These are phyloP conservation scores for Yamadazyma trypodendri DNA, from an alignment of 1,139 yeast genomes.

Conservation along the genomic window DNA sequence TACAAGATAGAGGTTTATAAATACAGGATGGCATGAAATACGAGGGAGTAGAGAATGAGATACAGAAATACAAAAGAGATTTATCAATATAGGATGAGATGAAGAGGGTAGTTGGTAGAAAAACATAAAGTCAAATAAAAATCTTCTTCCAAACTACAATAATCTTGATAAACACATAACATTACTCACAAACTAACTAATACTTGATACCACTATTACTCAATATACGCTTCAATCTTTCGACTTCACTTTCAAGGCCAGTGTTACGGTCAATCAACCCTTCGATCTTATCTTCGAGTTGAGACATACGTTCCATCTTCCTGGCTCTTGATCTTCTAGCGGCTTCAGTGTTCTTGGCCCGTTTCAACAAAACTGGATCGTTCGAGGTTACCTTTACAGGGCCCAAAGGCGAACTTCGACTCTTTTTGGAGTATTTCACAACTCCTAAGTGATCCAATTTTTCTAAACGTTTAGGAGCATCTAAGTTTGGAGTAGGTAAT, in stretches of 20 bases:
- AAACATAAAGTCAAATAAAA: too few relatives aligned
- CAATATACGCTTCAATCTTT: conserved; percentile 52
- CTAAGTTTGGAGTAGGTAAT: conserved; percentile 32
- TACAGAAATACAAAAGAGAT: too few relatives aligned
- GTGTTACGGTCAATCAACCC: conserved; percentile 55
- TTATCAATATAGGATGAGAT: too few relatives aligned
- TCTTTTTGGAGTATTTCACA: conserved; percentile 64
- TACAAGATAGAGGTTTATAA: background rate
- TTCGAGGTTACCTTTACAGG: conserved; percentile 59
- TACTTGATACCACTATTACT: conserved; percentile 23
- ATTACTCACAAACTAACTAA: conserved; percentile 9
- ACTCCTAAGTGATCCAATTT: conserved; percentile 63
- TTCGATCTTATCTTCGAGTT: conserved; percentile 77
- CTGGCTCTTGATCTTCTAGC: conserved; percentile 95
- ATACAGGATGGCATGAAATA: too few relatives aligned
- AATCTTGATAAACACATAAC: background rate
- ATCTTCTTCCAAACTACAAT: too few relatives aligned
- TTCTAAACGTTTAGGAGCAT: conserved; percentile 40
- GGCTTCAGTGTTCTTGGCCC: conserved; percentile 96
- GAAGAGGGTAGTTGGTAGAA: too few relatives aligned
- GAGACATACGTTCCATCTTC: conserved; percentile 83
- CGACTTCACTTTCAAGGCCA: conserved; percentile 57
- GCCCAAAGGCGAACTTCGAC: conserved; percentile 56
- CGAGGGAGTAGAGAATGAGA: too few relatives aligned
- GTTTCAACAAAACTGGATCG: conserved; percentile 72